Base-by-base conservation (phyloP, 176 grass and related monocot species). In the Avena atlantica region DNA sequence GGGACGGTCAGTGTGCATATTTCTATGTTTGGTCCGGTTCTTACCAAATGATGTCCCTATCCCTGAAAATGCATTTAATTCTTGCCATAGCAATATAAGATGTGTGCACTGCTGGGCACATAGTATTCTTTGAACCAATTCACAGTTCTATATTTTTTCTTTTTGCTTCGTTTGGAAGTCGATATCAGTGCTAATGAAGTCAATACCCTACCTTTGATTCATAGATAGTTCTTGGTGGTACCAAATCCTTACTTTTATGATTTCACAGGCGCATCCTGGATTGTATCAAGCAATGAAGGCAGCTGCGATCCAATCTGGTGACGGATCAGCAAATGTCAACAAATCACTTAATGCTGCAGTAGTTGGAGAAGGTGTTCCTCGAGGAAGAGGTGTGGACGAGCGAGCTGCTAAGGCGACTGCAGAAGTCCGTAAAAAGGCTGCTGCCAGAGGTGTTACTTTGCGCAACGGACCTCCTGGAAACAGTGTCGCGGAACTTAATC, bases 401-500 rank as follows among this genome's bases (percentile, higher is more conserved):
- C 91, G 97, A 47, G 94, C 87, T 68, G 90, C 94, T 70, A 92
- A 87, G 71, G 97, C 94, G 10, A 87, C 92, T 3, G 89, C 92
- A 60, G 97, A 94, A 62, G 86, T 81, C 53, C 94, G 97, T 45
- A 95, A 92, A 79, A 94, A 93, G 78, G 97, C 97, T 81, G 94
- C 60, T 69, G 94, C 97, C 71, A 89, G 91, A 77, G 97, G 97
- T 9, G 86, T 96, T 63, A 88, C 75, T 60, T 66, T 94, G 45
- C 97, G 94, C 20, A 91, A 85, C 52, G 95, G 90, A 17, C 74
- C 77, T 82, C 68, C 66, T 52, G 52, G 27, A 5, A 86, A 87
- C 25, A 74, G 50, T 36, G 53, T 55, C n/a, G 44, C 86, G 29
- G 87, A 81, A 62, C 59, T 91, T 24, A 82, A 86, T 48, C 88